Conservation (phyloP, 768 basidiomycete species). For the Chlorophyllum brunneum region DNA sequence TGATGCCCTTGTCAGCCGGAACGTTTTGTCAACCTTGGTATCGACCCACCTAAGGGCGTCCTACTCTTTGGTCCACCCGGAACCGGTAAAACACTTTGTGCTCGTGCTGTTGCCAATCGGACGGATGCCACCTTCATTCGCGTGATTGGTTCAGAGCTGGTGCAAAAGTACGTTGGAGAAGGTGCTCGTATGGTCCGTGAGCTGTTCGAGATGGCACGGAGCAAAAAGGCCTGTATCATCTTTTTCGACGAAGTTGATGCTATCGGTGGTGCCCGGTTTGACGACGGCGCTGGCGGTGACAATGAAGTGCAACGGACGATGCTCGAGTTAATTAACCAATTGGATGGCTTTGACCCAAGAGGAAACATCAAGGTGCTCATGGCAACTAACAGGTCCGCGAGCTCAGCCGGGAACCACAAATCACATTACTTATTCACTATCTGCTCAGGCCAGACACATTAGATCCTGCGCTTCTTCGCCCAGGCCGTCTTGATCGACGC, state of each 20-base stretch:
- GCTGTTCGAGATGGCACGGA: constrained; percentile 97
- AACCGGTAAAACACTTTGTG: constrained; percentile 98
- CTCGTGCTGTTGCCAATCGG: constrained; percentile 95
- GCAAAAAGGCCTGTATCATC: constrained; percentile 99
- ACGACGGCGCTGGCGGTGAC: constrained; percentile 98
- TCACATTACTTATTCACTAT: constrained; percentile 3
- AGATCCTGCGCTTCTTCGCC: constrained; percentile 93
- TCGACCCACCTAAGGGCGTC: constrained; percentile 98
- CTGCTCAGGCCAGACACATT: constrained; percentile 85
- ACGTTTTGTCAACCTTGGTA: constrained; percentile 95
- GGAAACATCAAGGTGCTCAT: constrained; percentile 99
- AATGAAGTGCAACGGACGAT: constrained; percentile 99
- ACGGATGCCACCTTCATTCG: constrained; percentile 99
- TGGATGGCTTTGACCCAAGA: constrained; percentile 97
- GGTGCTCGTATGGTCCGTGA: constrained; percentile 99
- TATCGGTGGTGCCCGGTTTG: constrained; percentile 95
- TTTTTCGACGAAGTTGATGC: constrained; percentile 99
- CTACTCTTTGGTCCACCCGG: constrained; percentile 94
- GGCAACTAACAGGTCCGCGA: constrained; percentile 93
- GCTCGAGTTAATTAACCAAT: constrained; percentile 97
- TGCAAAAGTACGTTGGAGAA: constrained; percentile 99
- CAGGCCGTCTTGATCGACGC: constrained; percentile 94
- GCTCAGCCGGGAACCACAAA: not conserved
- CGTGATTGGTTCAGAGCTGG: constrained; percentile 97
- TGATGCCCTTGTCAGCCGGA: constrained; percentile 71